A percentile compares a stretch with the other conserved stretches of the same genome.
Evolutionary conservation across 768 basidiomycete species (phyloP).

Genomic region (Gymnopilus junonius): DNA sequence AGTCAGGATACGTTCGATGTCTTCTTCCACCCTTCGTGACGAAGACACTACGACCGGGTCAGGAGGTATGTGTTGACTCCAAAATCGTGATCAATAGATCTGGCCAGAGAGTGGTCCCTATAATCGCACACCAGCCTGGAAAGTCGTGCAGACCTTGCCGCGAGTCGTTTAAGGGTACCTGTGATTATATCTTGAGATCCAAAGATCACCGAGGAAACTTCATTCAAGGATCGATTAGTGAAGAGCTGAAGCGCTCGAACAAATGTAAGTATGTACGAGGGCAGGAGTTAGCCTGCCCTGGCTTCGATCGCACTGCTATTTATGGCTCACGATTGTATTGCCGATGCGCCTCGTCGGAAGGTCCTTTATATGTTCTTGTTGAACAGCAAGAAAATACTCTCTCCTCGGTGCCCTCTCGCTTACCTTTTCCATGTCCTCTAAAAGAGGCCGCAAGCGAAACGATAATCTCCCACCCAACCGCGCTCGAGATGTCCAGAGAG

Average conservation of each 20-base stretch:
- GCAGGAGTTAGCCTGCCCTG: constrained; percentile 7
- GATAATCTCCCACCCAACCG: constrained; percentile 81
- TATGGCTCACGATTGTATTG: constrained; percentile 32
- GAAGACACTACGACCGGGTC: not conserved
- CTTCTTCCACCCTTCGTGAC: not conserved
- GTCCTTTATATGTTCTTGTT: constrained; percentile 45
- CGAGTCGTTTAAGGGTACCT: constrained; percentile 11
- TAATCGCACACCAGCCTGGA: not conserved
- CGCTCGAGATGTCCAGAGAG: constrained; percentile 87
- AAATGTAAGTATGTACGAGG: not conserved
- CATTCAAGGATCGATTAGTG: not conserved
- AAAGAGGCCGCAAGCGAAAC: constrained; percentile 85
- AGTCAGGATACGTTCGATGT: not conserved
- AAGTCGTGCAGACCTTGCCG: constrained; percentile 8
- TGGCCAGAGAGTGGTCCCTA: constrained; percentile 14
- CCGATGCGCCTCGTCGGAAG: constrained; percentile 36
- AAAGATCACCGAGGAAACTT: not conserved
- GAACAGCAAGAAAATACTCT: constrained; percentile 16
- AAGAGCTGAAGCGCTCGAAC: constrained; percentile 3
- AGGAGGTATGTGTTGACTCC: constrained; percentile 13
- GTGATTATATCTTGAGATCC: constrained; percentile 3
- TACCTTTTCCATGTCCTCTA: constrained; percentile 70
- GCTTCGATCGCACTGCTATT: constrained; percentile 30
- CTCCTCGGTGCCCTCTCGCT: constrained; percentile 32
- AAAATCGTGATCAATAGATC: constrained; percentile 4